Evolutionary conservation across 805 yeast genomes (phyloP).

Genomic region (Schizosaccharomyces cryophilus): DNA sequence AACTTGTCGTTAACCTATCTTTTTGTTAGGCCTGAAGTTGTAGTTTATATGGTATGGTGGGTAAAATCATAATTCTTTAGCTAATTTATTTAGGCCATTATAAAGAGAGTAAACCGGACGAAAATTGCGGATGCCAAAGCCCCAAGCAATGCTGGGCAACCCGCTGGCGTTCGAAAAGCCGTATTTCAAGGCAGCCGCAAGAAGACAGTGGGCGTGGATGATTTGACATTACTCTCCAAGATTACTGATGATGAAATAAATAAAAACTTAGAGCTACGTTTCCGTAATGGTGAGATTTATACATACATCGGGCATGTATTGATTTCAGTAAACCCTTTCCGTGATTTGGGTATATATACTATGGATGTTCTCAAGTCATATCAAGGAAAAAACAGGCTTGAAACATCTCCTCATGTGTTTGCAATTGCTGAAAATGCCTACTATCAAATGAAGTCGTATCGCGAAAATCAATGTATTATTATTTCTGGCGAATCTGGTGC

Average conservation of each 20-base stretch:
- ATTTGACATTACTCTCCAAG: slow-evolving; percentile 64
- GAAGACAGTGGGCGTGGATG: slow-evolving; percentile 96
- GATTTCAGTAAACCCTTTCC: slow-evolving; percentile 88
- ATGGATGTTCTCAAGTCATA: slow-evolving; percentile 49
- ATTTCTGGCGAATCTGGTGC: slow-evolving; percentile 98
- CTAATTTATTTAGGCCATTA: slow-evolving; percentile 7
- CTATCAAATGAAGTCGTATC: slow-evolving; percentile 79
- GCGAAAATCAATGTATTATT: slow-evolving; percentile 89
- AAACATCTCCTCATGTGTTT: slow-evolving; percentile 83
- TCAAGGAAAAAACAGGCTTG: slow-evolving; percentile 77
- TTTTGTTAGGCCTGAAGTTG: not conserved
- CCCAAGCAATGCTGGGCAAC: slow-evolving; percentile 9
- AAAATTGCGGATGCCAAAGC: slow-evolving; percentile 11
- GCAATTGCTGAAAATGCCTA: slow-evolving; percentile 95
- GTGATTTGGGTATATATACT: slow-evolving; percentile 87
- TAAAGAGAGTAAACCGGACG: slow-evolving; percentile 10
- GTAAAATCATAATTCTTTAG: not conserved
- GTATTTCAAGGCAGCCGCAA: slow-evolving; percentile 75
- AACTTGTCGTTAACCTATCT: not conserved
- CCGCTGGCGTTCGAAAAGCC: slow-evolving; percentile 41
- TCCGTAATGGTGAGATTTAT: slow-evolving; percentile 70
- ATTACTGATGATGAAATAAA: slow-evolving; percentile 82
- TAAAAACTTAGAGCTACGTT: slow-evolving; percentile 71
- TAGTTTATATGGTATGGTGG: not conserved
- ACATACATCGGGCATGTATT: slow-evolving; percentile 85